Percentiles rank a stretch among this genome's conserved stretches.
Evolutionary conservation across 345 rosid genomes (phyloP).

Genomic region (Zanthoxylum bungeanum): DNA sequence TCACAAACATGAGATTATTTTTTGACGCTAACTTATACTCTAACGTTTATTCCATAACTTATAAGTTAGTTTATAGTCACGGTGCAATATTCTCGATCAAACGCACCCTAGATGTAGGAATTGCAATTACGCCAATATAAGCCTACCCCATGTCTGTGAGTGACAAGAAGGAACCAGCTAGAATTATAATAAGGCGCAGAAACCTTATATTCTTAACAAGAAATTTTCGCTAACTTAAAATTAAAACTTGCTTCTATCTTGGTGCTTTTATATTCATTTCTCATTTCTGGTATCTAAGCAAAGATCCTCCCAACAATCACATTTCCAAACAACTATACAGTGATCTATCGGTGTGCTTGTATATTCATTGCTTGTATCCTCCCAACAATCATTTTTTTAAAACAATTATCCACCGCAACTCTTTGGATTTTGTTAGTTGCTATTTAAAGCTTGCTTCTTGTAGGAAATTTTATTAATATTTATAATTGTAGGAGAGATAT

Average conservation of each 20-base stretch:
- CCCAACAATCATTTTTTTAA: background rate
- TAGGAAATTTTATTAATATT: too few relatives aligned
- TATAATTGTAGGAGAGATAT: too few relatives aligned
- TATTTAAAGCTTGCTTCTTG: too few relatives aligned
- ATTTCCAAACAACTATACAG: background rate
- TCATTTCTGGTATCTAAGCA: background rate
- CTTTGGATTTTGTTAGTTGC: too few relatives aligned
- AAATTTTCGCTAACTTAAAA: background rate
- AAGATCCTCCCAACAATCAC: background rate
- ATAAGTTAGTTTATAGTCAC: too few relatives aligned
- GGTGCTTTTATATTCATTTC: background rate
- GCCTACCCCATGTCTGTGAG: background rate
- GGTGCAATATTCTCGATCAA: too few relatives aligned
- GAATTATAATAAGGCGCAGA: background rate
- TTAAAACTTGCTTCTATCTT: background rate
- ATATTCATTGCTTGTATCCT: background rate
- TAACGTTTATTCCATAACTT: too few relatives aligned
- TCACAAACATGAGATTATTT: too few relatives aligned
- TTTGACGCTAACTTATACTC: too few relatives aligned
- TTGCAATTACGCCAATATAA: background rate
- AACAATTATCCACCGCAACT: background rate
- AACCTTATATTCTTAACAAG: background rate
- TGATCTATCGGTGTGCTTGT: background rate
- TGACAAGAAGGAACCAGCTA: background rate
- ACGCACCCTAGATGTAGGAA: background rate